phyloP scores from a whole-genome alignment of 2,329 filamentous ascomycete genomes.

The Claviceps fusiformis region DNA sequence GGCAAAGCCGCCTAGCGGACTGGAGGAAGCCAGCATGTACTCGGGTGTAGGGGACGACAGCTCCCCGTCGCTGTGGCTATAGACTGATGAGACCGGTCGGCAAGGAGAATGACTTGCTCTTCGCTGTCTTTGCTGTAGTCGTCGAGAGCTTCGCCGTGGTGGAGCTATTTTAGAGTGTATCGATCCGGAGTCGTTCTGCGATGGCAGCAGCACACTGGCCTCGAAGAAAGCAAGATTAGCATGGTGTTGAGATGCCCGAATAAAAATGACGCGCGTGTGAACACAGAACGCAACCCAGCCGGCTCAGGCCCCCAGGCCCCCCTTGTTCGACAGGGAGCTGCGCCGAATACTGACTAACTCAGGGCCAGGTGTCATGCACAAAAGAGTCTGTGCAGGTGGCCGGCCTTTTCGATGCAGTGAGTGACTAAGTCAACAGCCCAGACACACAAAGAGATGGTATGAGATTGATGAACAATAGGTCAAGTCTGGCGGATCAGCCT shows the following conservation, averaged over 20 bases:
- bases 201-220: slow-evolving; percentile 7
- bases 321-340: neutral
- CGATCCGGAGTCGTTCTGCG: slow-evolving; percentile 7
- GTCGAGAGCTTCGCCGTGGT: slow-evolving; percentile 22
- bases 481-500: slow-evolving; percentile 5
- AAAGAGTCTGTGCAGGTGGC: neutral
- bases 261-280: neutral
- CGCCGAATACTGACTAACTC: neutral
- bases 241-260: neutral
- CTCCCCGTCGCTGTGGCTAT: slow-evolving; percentile 20
- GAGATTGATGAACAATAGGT: neutral
- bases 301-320: neutral
- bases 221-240: neutral
- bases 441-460: neutral
- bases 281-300: neutral
- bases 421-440: neutral
- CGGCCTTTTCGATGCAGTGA: neutral
- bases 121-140: slow-evolving; percentile 10
- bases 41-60: slow-evolving; percentile 24
- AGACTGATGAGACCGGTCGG: slow-evolving; percentile 46
- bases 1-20: slow-evolving; percentile 23
- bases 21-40: slow-evolving; percentile 14
- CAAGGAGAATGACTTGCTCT: slow-evolving; percentile 18
- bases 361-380: neutral
- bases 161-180: slow-evolving; percentile 18